Percentiles rank a stretch among this genome's conserved stretches.
Evolutionary conservation across 2,329 filamentous ascomycete species (phyloP).

Genomic region (Dryadomyces quercivorus): DNA sequence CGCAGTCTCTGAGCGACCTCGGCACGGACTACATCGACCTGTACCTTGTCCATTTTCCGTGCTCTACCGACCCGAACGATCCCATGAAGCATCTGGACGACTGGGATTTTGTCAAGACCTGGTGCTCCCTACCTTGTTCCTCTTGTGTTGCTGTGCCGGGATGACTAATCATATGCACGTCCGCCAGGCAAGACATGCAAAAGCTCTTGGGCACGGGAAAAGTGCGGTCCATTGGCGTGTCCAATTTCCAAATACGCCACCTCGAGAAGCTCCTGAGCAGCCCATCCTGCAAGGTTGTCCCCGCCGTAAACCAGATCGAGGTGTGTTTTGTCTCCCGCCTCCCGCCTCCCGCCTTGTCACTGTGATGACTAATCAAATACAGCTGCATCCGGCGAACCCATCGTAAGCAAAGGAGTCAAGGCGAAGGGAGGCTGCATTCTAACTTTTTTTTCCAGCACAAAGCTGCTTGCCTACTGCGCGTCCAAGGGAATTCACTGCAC

Average conservation of each 20-base stretch:
- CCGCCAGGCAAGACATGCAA: constrained; percentile 3
- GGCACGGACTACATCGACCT: constrained; percentile 9
- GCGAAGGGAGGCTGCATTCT: neutral
- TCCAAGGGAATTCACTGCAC: constrained; percentile 64
- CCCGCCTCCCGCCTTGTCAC: constrained; percentile 24
- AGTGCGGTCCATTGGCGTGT: constrained; percentile 9
- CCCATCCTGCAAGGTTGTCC: constrained; percentile 31
- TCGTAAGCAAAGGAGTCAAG: constrained; percentile 24
- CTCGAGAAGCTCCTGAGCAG: constrained; percentile 33
- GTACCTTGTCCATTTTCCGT: constrained; percentile 10
- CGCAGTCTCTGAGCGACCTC: constrained; percentile 9
- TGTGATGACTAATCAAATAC: neutral
- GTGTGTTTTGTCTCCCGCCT: constrained; percentile 43
- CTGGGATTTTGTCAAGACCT: constrained; percentile 3
- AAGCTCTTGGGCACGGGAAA: constrained; percentile 8
- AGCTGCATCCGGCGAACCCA: constrained; percentile 70
- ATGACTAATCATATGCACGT: neutral
- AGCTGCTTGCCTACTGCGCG: constrained; percentile 61
- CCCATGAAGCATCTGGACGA: neutral
- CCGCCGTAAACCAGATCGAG: constrained; percentile 73
- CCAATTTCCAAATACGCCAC: constrained; percentile 7
- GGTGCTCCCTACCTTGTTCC: neutral
- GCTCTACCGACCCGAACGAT: neutral
- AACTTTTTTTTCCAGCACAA: constrained; percentile 30
- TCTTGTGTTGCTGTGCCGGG: no score